phyloP scores from a whole-genome alignment of 495 filamentous ascomycete genomes.

The Lindgomyces ingoldianus region DNA sequence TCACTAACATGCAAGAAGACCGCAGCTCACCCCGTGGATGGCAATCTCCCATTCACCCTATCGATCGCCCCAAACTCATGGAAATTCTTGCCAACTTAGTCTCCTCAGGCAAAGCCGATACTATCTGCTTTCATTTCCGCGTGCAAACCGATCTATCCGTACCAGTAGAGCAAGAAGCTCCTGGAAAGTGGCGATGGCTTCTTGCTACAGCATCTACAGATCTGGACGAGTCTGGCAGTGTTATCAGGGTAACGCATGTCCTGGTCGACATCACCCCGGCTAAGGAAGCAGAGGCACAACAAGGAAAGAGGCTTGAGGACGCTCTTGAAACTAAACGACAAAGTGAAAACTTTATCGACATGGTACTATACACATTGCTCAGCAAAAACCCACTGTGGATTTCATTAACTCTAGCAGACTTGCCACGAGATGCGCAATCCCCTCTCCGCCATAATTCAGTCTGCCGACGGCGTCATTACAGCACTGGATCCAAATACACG shows the following conservation, averaged over 20 bases:
- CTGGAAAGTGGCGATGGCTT: constrained; percentile 14
- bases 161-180: not conserved
- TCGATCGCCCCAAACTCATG: constrained; percentile 7
- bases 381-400: not conserved
- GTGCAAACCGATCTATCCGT: not conserved
- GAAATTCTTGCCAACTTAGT: not conserved
- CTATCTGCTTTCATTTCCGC: constrained; percentile 4
- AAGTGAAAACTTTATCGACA: constrained; percentile 30
- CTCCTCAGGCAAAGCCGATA: not conserved
- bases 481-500: not conserved
- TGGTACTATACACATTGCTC: not conserved
- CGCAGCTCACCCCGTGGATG: not conserved
- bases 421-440: constrained; percentile 45
- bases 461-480: constrained; percentile 33
- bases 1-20: not conserved
- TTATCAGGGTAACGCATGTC: constrained; percentile 25
- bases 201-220: constrained; percentile 4
- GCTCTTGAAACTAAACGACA: constrained; percentile 39
- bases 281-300: constrained; percentile 32
- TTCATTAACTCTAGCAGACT: not conserved
- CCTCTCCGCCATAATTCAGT: constrained; percentile 42
- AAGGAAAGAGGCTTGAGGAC: constrained; percentile 32
- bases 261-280: constrained; percentile 38
- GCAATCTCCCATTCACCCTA: constrained; percentile 1
- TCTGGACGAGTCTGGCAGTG: constrained; percentile 29